Conservation (phyloP, 2,329 filamentous ascomycete genomes). For the Aspergillus proliferans region DNA sequence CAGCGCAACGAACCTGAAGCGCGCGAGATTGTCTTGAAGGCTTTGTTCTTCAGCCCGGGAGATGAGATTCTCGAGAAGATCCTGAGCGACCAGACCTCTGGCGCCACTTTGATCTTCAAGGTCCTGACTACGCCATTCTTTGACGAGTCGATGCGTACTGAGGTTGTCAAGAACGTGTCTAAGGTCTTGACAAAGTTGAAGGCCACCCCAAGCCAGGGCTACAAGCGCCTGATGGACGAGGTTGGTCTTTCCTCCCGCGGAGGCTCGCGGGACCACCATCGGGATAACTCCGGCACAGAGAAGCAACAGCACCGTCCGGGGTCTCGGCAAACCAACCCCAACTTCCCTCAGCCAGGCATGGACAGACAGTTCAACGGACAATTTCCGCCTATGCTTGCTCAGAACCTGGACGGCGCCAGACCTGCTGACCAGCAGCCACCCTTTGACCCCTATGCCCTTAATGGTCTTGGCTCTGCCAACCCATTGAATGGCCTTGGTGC, state of each 20-base stretch:
- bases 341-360: constrained; percentile 30
- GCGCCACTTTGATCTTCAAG: constrained; percentile 96
- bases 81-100: constrained; percentile 81
- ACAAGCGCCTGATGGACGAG: constrained; percentile 98
- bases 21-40: constrained; percentile 79
- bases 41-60: constrained; percentile 84
- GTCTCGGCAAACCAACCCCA: constrained; percentile 35
- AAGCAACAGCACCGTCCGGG: constrained; percentile 40
- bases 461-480: constrained; percentile 19
- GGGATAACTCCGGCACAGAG: constrained; percentile 29
- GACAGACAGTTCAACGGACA: constrained; percentile 40
- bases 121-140: constrained; percentile 96
- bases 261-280: constrained; percentile 33
- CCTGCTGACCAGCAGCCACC: constrained; percentile 32
- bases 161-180: constrained; percentile 88
- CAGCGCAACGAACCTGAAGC: constrained; percentile 92
- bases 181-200: constrained; percentile 84
- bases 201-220: constrained; percentile 88
- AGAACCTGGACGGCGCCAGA: constrained; percentile 30
- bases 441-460: constrained; percentile 35
- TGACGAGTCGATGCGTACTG: constrained; percentile 78
- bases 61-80: constrained; percentile 86
- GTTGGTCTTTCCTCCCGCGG: constrained; percentile 68
- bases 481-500: constrained; percentile 24
- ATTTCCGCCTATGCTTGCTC: constrained; percentile 31